Evolutionary conservation across 2,329 filamentous ascomycete species (phyloP).

Genomic region (Trematosphaeria pertusa): DNA sequence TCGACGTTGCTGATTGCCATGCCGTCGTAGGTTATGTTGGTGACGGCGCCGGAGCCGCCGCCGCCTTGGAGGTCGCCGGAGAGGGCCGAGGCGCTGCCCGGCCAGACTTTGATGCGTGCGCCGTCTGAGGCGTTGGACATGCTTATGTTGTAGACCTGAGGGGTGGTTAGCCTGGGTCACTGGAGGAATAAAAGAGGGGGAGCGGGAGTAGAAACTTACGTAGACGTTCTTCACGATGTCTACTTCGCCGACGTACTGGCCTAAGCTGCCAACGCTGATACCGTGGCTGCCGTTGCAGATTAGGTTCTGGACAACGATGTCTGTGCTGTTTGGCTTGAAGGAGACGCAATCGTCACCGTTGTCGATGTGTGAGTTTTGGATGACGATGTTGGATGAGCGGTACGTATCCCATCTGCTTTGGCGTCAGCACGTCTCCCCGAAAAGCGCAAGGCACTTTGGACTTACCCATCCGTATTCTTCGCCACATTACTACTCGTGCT

Average conservation of each 20-base stretch:
- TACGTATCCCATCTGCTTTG: slow-evolving; percentile 64
- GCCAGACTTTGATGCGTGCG: slow-evolving; percentile 78
- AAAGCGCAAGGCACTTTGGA: slow-evolving; percentile 6
- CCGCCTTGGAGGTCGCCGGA: slow-evolving; percentile 69
- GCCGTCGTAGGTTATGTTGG: slow-evolving; percentile 71
- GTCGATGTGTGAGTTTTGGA: slow-evolving; percentile 69
- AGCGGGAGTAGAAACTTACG: slow-evolving; percentile 44
- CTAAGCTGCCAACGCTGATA: slow-evolving; percentile 74
- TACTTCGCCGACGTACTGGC: slow-evolving; percentile 68
- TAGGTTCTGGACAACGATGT: slow-evolving; percentile 71
- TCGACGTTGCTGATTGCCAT: slow-evolving; percentile 69
- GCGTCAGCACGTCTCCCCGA: slow-evolving; percentile 62
- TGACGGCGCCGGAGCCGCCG: slow-evolving; percentile 67
- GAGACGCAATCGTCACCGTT: slow-evolving; percentile 76
- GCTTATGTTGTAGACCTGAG: slow-evolving; percentile 44
- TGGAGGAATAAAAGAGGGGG: background rate
- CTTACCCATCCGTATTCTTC: slow-evolving; percentile 68
- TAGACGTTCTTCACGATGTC: slow-evolving; percentile 75
- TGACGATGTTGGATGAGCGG: slow-evolving; percentile 66
- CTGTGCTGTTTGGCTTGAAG: slow-evolving; percentile 76
- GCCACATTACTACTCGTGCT: slow-evolving; percentile 61
- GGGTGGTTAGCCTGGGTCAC: slow-evolving; percentile 3
- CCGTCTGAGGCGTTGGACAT: slow-evolving; percentile 61
- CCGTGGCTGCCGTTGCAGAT: slow-evolving; percentile 74
- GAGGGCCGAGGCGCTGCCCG: slow-evolving; percentile 62